A percentile compares a stretch with the other conserved stretches of the same genome.
Evolutionary conservation across 768 basidiomycete genomes (phyloP).

Genomic region (Trametes coccinea): DNA sequence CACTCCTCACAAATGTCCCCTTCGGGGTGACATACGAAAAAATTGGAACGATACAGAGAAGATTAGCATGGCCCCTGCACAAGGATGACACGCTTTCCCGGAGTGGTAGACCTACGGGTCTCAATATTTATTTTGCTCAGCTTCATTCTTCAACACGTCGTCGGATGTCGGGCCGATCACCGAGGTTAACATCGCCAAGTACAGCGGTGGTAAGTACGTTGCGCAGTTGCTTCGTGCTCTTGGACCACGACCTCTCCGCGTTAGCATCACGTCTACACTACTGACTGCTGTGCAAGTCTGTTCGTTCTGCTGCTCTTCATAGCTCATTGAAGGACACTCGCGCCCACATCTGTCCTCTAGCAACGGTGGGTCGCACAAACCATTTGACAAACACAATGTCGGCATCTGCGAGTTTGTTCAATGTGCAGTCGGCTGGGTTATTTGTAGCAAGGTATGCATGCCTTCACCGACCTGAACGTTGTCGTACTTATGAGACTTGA

Average conservation of each 20-base stretch:
- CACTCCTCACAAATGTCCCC: constrained; percentile 49
- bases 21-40: constrained; percentile 96
- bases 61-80: constrained; percentile 99
- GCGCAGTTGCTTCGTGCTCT: no score
- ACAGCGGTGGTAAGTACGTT: no score
- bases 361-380: neutral
- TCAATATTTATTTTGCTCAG: constrained; percentile 40
- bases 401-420: neutral
- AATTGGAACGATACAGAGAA: constrained; percentile 99
- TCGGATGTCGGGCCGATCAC: no score
- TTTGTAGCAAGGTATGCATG: neutral
- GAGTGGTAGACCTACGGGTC: constrained; percentile 68
- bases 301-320: no score
- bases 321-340: no score
- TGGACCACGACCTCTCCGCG: no score
- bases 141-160: neutral
- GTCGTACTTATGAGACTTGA: neutral
- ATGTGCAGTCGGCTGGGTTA: constrained; percentile 2
- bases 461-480: no score
- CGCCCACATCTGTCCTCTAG: neutral
- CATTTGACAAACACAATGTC: neutral
- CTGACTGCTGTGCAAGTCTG: no score
- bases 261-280: no score
- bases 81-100: constrained; percentile 99
- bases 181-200: no score